Evolutionary conservation across 2,329 filamentous ascomycete species (phyloP), one percentile per base, ranked within the genome.

Genomic region (Fusarium succisae): DNA sequence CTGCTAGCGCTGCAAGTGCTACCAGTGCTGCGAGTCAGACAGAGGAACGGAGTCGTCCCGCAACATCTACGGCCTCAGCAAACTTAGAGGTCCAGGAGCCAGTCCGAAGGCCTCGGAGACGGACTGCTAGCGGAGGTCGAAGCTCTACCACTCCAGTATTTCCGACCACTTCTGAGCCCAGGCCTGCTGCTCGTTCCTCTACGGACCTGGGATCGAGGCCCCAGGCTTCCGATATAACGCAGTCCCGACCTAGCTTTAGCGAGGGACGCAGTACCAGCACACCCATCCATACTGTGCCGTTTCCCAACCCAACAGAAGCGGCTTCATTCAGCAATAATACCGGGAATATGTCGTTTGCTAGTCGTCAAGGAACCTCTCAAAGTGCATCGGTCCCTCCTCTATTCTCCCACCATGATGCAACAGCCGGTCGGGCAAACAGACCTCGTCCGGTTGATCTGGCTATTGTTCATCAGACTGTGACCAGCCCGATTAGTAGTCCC

Each of bases 131-230:
- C 73, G 85, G 84, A 13, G 83, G 85, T n/a, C 87, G 90, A 56
- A 89, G 88, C 71, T 83, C 86, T 12, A 91, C 88, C 11, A 81
- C 87, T 6, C 86, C 88, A 6, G 76, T 83, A 24, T 82, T 83
- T 57, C 80, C 83, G 22, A 80, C 84, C 5, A 79, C 85, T 45
- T 78, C 84, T 35, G 84, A 87, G 18, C 78, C 83, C 32, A 83
- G 86, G 58, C 86, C 87, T 47, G 87, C 89, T 18, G 85, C 88
- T 28, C 87, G 89, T 28, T 94, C 93, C 24, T 89, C 91, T 53
- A 92, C 90, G 5, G 92, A 95, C 77, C 83, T 94, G 14, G 82
- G 83, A 6, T 70, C 85, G 10, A 84, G 85, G 47, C 80, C 86
- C 12, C 83, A 83, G 28, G 81, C 81, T 14, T 78, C 82, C 20